A percentile compares a stretch with the other conserved stretches of the same genome.
These are phyloP conservation scores for Lunasporangiospora selenospora DNA, from an alignment of 192 early-diverging fungal species.

Conservation along the genomic window DNA sequence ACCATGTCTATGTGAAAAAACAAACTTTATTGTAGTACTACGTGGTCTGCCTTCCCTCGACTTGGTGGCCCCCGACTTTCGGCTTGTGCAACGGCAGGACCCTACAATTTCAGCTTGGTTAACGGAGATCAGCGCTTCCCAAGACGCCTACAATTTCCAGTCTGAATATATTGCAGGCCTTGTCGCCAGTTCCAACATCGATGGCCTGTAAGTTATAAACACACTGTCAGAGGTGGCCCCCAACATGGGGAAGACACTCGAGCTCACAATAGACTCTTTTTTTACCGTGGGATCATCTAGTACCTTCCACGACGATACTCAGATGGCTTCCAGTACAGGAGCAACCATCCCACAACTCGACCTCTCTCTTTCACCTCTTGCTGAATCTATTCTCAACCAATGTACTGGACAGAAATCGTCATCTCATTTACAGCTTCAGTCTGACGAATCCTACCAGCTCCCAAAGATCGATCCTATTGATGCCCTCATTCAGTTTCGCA, in stretches of 20 bases:
- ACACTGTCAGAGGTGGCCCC: background rate
- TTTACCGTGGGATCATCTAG: no score
- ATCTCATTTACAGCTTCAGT: background rate
- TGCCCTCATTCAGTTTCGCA: conserved; percentile 1
- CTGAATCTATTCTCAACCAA: conserved; percentile 13
- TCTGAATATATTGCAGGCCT: conserved; percentile 16
- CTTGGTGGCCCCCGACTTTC: conserved; percentile 22
- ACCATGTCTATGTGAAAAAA: no score
- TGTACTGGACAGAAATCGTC: background rate
- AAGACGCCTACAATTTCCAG: conserved; percentile 9
- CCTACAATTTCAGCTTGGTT: background rate
- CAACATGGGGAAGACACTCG: background rate
- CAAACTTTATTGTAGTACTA: conserved; percentile 9
- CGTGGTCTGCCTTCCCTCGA: conserved; percentile 26
- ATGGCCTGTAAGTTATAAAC: conserved; percentile 17
- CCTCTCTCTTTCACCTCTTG: conserved; percentile 6
- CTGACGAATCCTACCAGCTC: background rate
- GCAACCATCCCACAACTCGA: background rate
- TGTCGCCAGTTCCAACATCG: conserved; percentile 7
- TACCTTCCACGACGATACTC: conserved; percentile 10
- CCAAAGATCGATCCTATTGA: conserved; percentile 19
- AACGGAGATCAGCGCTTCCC: background rate
- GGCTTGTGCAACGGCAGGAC: conserved; percentile 1
- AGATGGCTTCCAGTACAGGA: conserved; percentile 5
- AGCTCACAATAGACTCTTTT: no score